Evolutionary conservation across 2,329 filamentous ascomycete genomes (phyloP).

Genomic region (Ceratocystis cubensis): DNA sequence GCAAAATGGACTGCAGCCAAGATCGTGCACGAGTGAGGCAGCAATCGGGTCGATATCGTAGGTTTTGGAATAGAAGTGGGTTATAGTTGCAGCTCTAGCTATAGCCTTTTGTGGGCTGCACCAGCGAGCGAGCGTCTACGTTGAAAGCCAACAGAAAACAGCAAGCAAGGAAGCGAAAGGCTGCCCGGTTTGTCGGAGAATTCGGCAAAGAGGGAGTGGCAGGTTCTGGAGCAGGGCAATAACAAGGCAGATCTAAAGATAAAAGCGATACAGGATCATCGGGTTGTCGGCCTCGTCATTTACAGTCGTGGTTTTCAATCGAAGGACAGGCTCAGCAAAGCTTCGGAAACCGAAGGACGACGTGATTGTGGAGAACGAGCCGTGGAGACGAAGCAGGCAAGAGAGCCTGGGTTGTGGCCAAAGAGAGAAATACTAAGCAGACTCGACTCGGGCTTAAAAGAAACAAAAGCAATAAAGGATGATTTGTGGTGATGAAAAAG

Average conservation of each 20-base stretch:
- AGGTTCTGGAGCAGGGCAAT: not conserved
- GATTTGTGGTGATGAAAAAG: not conserved
- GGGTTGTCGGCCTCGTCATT: not conserved
- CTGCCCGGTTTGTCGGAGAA: not conserved
- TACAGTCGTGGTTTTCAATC: too few relatives aligned
- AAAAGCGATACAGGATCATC: not conserved
- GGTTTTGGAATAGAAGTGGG: not conserved
- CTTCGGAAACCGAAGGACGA: not conserved
- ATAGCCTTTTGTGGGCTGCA: not conserved
- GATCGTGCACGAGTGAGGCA: not conserved
- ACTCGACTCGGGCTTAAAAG: not conserved
- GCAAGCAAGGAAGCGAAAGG: conserved; percentile 1
- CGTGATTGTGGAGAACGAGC: not conserved
- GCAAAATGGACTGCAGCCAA: not conserved
- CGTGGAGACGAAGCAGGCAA: not conserved
- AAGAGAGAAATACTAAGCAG: not conserved
- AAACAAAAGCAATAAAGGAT: not conserved
- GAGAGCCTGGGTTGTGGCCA: not conserved
- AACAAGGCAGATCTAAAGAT: not conserved
- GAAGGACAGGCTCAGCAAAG: too few relatives aligned
- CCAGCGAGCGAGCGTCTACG: not conserved
- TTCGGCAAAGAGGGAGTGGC: not conserved
- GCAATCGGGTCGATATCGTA: not conserved
- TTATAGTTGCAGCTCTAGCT: not conserved
- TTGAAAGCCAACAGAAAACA: not conserved